These are phyloP conservation scores for Xanthoconium separans DNA, from an alignment of 1,284 basidiomycete species.

Conservation along the genomic window DNA sequence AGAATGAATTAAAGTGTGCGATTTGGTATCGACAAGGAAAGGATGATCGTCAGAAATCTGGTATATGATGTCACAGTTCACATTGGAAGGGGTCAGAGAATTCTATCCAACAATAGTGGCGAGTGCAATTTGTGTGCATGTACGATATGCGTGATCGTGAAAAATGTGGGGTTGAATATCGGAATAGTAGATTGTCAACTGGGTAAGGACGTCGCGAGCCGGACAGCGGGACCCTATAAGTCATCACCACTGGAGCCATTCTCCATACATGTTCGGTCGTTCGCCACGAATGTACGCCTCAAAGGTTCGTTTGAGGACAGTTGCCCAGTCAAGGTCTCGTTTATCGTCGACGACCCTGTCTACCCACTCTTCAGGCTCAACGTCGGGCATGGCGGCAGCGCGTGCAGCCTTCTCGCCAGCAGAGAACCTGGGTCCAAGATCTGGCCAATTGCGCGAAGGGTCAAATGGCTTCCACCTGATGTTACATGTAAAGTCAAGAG, in stretches of 20 bases:
- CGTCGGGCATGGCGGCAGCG: conserved; percentile 34
- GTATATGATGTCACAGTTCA: conserved; percentile 31
- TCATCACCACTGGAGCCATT: conserved; percentile 71
- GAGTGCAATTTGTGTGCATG: conserved; percentile 28
- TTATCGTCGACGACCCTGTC: conserved; percentile 50
- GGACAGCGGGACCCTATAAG: neutral
- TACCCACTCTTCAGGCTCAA: conserved; percentile 37
- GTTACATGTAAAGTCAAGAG: neutral
- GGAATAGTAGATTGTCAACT: conserved; percentile 30
- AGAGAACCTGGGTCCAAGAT: conserved; percentile 78
- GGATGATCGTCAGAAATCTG: conserved; percentile 27
- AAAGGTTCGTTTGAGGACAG: conserved; percentile 89
- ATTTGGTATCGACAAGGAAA: conserved; percentile 24
- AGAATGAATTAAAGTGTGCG: conserved; percentile 14
- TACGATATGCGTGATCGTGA: conserved; percentile 27
- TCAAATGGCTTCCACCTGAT: conserved; percentile 93
- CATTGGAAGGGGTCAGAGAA: conserved; percentile 23
- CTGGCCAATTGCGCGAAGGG: conserved; percentile 84
- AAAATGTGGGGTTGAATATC: conserved; percentile 30
- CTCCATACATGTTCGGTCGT: conserved; percentile 89
- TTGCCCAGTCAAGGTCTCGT: conserved; percentile 85
- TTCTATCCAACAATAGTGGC: conserved; percentile 35
- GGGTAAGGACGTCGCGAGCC: conserved; percentile 9
- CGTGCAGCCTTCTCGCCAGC: conserved; percentile 68
- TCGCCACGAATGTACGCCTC: conserved; percentile 87